phyloP scores from a whole-genome alignment of 371 early-diverging fungal species.

The Fennellomyces sp. region DNA sequence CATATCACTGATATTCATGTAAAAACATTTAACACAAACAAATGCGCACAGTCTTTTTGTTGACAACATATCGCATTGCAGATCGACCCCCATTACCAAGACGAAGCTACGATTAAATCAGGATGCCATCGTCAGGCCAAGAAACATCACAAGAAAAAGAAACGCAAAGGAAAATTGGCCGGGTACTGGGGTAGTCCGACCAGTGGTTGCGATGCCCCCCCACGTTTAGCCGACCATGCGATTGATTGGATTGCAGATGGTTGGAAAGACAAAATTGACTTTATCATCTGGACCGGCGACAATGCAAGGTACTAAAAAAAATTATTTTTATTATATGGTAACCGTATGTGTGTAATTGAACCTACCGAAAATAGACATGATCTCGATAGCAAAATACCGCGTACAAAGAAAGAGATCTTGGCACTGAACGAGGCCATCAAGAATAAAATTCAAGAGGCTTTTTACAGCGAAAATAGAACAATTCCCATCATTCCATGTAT shows the following conservation, averaged over 20 bases:
- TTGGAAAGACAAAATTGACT: slow-evolving; percentile 62
- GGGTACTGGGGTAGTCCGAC: slow-evolving; percentile 64
- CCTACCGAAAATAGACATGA: slow-evolving; percentile 57
- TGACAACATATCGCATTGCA: slow-evolving; percentile 5
- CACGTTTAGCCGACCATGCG: slow-evolving; percentile 62
- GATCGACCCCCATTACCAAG: slow-evolving; percentile 51
- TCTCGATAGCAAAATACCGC: slow-evolving; percentile 59
- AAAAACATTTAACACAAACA: background rate
- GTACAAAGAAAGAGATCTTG: slow-evolving; percentile 58
- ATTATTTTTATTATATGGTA: too few relatives aligned
- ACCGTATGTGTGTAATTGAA: too few relatives aligned
- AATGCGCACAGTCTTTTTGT: background rate
- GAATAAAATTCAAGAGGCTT: slow-evolving; percentile 15
- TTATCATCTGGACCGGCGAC: slow-evolving; percentile 82
- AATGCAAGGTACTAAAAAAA: slow-evolving; percentile 55
- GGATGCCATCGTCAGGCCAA: slow-evolving; percentile 55
- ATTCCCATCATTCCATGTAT: slow-evolving; percentile 57
- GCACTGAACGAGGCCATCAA: slow-evolving; percentile 41
- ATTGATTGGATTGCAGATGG: slow-evolving; percentile 59
- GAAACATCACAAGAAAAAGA: slow-evolving; percentile 20
- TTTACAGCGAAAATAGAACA: slow-evolving; percentile 14
- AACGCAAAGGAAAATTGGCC: slow-evolving; percentile 23
- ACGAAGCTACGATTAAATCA: slow-evolving; percentile 53
- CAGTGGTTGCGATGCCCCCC: slow-evolving; percentile 70
- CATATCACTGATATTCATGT: slow-evolving; percentile 74